Evolutionary conservation across 2,329 filamentous ascomycete species (phyloP).

Genomic region (Claviceps sp.): DNA sequence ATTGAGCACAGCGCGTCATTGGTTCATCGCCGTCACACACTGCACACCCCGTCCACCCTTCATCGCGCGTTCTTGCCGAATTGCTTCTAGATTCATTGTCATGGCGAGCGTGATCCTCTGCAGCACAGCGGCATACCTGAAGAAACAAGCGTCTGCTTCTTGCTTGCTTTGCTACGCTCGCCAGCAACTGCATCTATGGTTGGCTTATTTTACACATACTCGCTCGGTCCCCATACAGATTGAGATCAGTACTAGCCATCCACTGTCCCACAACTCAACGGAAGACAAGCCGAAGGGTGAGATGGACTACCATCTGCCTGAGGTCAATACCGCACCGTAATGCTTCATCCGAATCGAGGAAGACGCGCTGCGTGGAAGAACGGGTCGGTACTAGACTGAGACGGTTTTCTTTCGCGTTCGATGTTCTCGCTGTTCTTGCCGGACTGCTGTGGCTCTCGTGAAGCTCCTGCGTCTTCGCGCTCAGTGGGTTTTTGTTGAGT

Average conservation of each 20-base stretch:
- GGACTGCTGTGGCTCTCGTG: not conserved
- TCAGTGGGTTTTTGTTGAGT: not conserved
- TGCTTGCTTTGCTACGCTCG: slow-evolving; percentile 1
- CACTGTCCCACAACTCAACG: too few species aligned
- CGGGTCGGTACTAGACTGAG: not conserved
- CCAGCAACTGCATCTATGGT: not conserved
- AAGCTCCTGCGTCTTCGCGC: not conserved
- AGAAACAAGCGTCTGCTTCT: not conserved
- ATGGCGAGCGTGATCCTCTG: not conserved
- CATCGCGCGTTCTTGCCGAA: too few species aligned
- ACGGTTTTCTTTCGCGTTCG: not conserved
- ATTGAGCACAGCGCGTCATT: too few species aligned
- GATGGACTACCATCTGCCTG: not conserved
- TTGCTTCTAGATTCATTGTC: too few species aligned
- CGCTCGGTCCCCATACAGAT: too few species aligned
- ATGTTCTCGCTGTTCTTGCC: not conserved
- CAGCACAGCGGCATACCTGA: not conserved
- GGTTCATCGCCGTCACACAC: too few species aligned
- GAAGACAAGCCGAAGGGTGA: not conserved
- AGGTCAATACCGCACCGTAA: too few species aligned
- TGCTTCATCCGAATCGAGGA: slow-evolving; percentile 35
- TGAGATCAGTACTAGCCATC: too few species aligned
- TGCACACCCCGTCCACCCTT: too few species aligned
- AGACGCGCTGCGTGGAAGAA: slow-evolving; percentile 46
- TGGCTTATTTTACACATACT: too few species aligned